phyloP scores from a whole-genome alignment of 352 stramenopile species.

The Phytophthora foliorum region DNA sequence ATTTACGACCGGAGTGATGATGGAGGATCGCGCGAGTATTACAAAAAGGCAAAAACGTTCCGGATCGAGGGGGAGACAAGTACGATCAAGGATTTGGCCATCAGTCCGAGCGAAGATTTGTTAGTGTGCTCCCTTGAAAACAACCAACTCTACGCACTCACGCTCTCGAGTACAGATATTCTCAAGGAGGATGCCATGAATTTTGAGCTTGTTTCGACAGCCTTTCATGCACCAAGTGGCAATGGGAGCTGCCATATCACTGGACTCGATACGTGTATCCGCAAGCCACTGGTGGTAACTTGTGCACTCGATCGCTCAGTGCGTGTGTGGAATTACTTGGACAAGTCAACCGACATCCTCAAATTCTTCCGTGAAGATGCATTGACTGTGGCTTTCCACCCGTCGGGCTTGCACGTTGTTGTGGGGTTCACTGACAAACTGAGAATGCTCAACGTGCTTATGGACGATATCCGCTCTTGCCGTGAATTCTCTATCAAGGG shows the following conservation, averaged over 20 bases:
- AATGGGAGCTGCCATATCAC: conserved; percentile 83
- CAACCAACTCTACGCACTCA: conserved; percentile 93
- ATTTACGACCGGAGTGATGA: conserved; percentile 91
- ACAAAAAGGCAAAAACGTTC: conserved; percentile 93
- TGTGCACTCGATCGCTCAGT: conserved; percentile 93
- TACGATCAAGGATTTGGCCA: conserved; percentile 84
- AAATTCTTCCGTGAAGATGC: conserved; percentile 94
- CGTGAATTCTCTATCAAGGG: conserved; percentile 94
- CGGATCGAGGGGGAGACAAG: conserved; percentile 85
- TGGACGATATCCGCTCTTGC: conserved; percentile 94
- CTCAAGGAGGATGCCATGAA: conserved; percentile 95
- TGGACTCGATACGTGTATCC: conserved; percentile 93
- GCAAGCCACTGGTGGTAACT: conserved; percentile 93
- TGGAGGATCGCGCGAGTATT: conserved; percentile 78
- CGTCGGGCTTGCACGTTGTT: conserved; percentile 88
- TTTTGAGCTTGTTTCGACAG: conserved; percentile 92
- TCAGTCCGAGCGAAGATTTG: conserved; percentile 92
- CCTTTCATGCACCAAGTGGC: conserved; percentile 86
- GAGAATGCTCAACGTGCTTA: conserved; percentile 94
- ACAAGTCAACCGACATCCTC: conserved; percentile 92
- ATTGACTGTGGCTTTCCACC: conserved; percentile 91
- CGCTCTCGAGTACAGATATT: conserved; percentile 92
- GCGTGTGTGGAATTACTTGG: conserved; percentile 95
- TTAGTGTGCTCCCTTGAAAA: conserved; percentile 90
- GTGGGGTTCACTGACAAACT: conserved; percentile 96